phyloP scores from a whole-genome alignment of 2,329 filamentous ascomycete genomes.

The Cladophialophora yegresii region DNA sequence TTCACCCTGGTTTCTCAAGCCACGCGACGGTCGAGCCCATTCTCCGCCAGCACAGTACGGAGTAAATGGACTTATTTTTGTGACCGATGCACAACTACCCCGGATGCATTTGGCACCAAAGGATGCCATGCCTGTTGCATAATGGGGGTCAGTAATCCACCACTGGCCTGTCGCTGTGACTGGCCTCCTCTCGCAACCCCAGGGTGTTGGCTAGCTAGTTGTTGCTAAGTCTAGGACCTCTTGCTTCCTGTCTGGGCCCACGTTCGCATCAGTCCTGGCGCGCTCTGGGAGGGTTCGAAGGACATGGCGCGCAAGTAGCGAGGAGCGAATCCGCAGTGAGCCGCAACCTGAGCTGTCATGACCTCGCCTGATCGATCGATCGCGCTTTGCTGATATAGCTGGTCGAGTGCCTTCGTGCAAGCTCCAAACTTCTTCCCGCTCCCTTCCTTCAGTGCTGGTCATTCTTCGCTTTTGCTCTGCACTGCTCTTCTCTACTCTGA shows the following conservation, averaged over 20 bases:
- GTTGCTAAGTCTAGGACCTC: not conserved
- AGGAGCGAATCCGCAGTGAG: not conserved
- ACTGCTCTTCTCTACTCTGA: not conserved
- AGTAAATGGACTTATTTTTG: slow-evolving; percentile 23
- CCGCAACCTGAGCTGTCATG: not conserved
- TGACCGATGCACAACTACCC: slow-evolving; percentile 17
- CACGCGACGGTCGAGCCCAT: slow-evolving; percentile 8
- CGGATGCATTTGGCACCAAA: not conserved
- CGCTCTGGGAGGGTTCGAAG: not conserved
- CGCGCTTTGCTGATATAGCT: slow-evolving; percentile 12
- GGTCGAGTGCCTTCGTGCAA: not conserved
- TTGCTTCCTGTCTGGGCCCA: slow-evolving; percentile 12
- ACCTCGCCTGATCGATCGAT: not conserved
- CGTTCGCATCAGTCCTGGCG: slow-evolving; percentile 10
- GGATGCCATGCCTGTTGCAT: slow-evolving; percentile 3
- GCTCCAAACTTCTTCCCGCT: not conserved
- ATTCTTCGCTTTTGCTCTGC: not conserved
- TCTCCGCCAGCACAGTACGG: not conserved
- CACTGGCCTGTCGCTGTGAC: slow-evolving; percentile 16
- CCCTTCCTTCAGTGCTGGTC: not conserved
- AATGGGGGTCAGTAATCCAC: slow-evolving; percentile 18
- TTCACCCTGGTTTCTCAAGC: slow-evolving; percentile 1
- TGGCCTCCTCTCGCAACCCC: not conserved
- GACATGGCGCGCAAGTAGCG: not conserved
- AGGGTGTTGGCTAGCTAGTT: not conserved